phyloP scores from a whole-genome alignment of 331 rosid genomes.

The Quercus tomentella region DNA sequence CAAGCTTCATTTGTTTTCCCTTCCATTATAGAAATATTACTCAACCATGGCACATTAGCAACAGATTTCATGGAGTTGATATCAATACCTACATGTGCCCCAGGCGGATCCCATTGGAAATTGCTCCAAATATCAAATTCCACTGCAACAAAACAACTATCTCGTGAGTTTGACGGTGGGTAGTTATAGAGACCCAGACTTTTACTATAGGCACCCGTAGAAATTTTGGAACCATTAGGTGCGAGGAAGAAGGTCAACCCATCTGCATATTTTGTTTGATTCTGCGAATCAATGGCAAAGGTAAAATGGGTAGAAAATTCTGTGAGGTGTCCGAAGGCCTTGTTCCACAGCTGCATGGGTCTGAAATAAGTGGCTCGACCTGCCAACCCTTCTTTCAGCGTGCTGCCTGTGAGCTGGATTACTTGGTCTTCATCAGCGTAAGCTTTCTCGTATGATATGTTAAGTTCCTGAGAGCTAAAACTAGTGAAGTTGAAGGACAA shows the following conservation, averaged over 20 bases:
- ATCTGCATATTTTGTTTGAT: neutral
- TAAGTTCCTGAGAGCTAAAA: neutral
- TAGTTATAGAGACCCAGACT: slow-evolving; percentile 23
- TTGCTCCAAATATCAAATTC: slow-evolving; percentile 22
- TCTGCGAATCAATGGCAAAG: slow-evolving; percentile 17
- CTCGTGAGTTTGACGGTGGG: neutral
- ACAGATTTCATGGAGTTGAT: slow-evolving; percentile 39
- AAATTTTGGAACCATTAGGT: neutral
- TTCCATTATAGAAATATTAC: slow-evolving; percentile 3
- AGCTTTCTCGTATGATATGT: slow-evolving; percentile 18
- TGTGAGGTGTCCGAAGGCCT: slow-evolving; percentile 20
- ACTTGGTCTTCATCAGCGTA: neutral
- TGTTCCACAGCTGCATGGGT: slow-evolving; percentile 40
- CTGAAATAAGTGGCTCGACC: slow-evolving; percentile 35
- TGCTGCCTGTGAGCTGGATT: slow-evolving; percentile 21
- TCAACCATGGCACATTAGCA: slow-evolving; percentile 16
- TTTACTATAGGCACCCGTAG: neutral
- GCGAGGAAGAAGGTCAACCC: slow-evolving; percentile 27
- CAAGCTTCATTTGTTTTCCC: slow-evolving; percentile 21
- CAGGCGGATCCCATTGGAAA: neutral
- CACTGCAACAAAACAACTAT: slow-evolving; percentile 9
- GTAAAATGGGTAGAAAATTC: slow-evolving; percentile 28
- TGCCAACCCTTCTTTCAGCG: neutral
- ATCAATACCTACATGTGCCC: slow-evolving; percentile 42
- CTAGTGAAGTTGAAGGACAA: slow-evolving; percentile 25